A percentile compares a stretch with the other conserved stretches of the same genome.
phyloP scores from a whole-genome alignment of 73 alveolate genomes.

The Paramecium sexaurelia region DNA sequence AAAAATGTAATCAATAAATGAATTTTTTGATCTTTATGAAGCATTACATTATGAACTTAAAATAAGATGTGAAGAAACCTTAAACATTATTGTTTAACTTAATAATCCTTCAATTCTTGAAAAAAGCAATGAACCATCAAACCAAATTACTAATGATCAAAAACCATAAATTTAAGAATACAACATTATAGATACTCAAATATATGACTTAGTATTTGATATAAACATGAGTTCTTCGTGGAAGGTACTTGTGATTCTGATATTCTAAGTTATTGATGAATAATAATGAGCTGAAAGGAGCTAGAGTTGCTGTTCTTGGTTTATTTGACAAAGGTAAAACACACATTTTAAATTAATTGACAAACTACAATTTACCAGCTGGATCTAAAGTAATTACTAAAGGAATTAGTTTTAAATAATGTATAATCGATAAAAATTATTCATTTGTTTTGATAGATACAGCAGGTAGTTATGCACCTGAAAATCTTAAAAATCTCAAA shows the following conservation, averaged over 20 bases:
- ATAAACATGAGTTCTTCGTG: neutral
- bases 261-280: constrained; percentile 13
- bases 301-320: constrained; percentile 60
- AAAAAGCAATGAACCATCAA: constrained; percentile 11
- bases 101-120: neutral
- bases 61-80: constrained; percentile 38
- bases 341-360: constrained; percentile 17
- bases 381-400: constrained; percentile 48
- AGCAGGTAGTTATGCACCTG: constrained; percentile 58
- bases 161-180: neutral
- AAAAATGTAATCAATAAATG: neutral
- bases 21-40: constrained; percentile 48
- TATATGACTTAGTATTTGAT: constrained; percentile 25
- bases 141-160: constrained; percentile 11
- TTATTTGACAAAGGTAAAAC: constrained; percentile 68
- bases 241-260: constrained; percentile 5
- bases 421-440: neutral
- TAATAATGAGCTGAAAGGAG: constrained; percentile 17
- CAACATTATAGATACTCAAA: neutral
- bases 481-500: neutral
- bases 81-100: neutral
- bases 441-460: constrained; percentile 43
- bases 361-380: constrained; percentile 48
- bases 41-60: constrained; percentile 44
- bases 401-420: constrained; percentile 52